A percentile compares a stretch with the other conserved stretches of the same genome.
Conservation (phyloP, 306 rosid species). For the Medicago arabica region DNA sequence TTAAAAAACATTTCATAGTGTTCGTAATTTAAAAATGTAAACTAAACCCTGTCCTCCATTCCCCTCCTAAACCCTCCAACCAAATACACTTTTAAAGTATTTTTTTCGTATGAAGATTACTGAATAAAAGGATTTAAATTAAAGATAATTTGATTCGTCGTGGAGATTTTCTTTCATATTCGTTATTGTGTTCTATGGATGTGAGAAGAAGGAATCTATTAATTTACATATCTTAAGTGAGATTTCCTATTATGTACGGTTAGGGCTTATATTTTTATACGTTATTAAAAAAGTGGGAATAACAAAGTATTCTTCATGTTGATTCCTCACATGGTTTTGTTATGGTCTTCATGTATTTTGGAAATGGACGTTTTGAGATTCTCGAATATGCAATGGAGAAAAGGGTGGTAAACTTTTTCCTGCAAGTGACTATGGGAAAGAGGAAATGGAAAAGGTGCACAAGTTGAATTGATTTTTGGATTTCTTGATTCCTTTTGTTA, state of each 20-base stretch:
- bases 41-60: too few species aligned
- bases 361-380: slow-evolving; percentile 38
- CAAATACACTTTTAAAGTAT: too few species aligned
- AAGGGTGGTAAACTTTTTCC: slow-evolving; percentile 35
- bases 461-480: slow-evolving; percentile 32
- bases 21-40: too few species aligned
- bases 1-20: too few species aligned
- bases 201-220: too few species aligned
- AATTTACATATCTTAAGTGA: neutral
- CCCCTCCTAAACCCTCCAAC: too few species aligned
- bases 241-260: neutral
- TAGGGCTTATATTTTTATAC: neutral
- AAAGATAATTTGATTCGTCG: too few species aligned
- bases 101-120: too few species aligned
- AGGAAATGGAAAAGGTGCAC: slow-evolving; percentile 39
- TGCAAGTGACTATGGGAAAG: neutral
- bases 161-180: too few species aligned
- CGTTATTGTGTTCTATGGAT: too few species aligned
- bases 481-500: slow-evolving; percentile 20
- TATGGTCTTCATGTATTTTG: slow-evolving; percentile 2
- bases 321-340: slow-evolving; percentile 26
- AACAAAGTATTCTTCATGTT: slow-evolving; percentile 8
- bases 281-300: neutral
- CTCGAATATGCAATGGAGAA: slow-evolving; percentile 48
- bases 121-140: too few species aligned